Conservation (phyloP, 176 grass and related monocot species). For the Tillandsia fasciculata region DNA sequence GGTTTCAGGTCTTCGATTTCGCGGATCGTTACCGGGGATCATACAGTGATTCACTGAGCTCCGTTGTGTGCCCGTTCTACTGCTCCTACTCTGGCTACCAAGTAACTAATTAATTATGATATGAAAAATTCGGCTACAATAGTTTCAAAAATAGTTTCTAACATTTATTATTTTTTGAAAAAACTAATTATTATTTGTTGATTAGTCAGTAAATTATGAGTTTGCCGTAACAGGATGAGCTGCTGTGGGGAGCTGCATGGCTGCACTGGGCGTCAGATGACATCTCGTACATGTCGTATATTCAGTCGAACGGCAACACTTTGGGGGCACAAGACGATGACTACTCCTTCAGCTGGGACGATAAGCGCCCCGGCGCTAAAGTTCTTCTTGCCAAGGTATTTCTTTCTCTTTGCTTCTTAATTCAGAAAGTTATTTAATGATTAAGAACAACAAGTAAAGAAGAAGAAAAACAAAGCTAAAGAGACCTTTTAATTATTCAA, state of each 20-base stretch:
- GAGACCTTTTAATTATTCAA: too few species aligned
- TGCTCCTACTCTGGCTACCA: slow-evolving; percentile 71
- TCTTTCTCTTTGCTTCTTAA: neutral
- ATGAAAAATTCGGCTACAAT: neutral
- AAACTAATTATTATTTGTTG: neutral
- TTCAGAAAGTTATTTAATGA: neutral
- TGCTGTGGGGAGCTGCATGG: slow-evolving; percentile 87
- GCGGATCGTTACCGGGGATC: slow-evolving; percentile 49
- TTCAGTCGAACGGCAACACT: slow-evolving; percentile 39
- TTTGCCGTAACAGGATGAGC: slow-evolving; percentile 43
- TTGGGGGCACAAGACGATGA: slow-evolving; percentile 58
- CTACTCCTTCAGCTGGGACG: slow-evolving; percentile 82
- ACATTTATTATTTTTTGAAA: neutral
- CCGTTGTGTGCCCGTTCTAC: slow-evolving; percentile 57
- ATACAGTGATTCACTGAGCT: slow-evolving; percentile 63
- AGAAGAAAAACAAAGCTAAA: neutral
- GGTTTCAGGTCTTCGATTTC: slow-evolving; percentile 54
- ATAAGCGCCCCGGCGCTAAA: slow-evolving; percentile 58
- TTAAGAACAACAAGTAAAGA: neutral
- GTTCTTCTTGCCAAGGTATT: slow-evolving; percentile 57
- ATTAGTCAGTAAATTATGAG: neutral
- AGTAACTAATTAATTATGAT: slow-evolving; percentile 20
- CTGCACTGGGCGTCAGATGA: slow-evolving; percentile 61
- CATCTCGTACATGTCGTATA: slow-evolving; percentile 60
- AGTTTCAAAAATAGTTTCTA: neutral